Conservation (phyloP, 2,329 filamentous ascomycete species). For the Colletotrichum lupini region DNA sequence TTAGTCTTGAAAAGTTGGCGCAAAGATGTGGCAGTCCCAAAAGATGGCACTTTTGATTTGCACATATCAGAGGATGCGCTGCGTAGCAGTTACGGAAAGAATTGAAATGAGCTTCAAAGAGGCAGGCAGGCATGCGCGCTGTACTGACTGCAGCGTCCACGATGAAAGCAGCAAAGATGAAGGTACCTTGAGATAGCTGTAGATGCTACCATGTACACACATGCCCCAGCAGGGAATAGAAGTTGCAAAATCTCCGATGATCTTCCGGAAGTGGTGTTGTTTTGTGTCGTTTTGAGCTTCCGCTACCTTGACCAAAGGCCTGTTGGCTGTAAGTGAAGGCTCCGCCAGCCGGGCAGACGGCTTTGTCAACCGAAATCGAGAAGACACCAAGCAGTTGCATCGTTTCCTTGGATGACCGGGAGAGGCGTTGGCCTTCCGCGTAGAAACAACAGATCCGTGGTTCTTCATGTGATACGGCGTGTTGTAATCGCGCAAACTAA, state of each 20-base stretch:
- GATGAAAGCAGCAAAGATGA: background rate
- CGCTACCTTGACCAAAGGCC: slow-evolving; percentile 28
- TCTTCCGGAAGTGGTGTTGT: background rate
- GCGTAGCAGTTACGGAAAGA: background rate
- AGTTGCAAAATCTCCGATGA: background rate
- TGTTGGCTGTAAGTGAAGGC: slow-evolving; percentile 28
- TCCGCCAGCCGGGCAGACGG: slow-evolving; percentile 32
- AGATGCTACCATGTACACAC: background rate
- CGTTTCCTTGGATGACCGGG: background rate
- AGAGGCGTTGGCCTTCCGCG: background rate
- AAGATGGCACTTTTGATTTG: background rate
- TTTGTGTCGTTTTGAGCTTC: slow-evolving; percentile 7
- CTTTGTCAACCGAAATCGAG: slow-evolving; percentile 19
- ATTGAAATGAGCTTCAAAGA: background rate
- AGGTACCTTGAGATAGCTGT: background rate
- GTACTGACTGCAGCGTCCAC: background rate
- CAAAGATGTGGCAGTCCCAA: background rate
- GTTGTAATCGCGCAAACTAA: background rate
- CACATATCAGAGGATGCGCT: background rate
- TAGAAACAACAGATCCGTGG: background rate
- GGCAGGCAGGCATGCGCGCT: background rate
- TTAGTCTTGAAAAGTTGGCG: background rate
- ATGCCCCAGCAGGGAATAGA: background rate
- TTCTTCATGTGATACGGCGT: slow-evolving; percentile 24
- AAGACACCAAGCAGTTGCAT: background rate